phyloP scores from a whole-genome alignment of 2,329 filamentous ascomycete species.

The Penicillium sp. region DNA sequence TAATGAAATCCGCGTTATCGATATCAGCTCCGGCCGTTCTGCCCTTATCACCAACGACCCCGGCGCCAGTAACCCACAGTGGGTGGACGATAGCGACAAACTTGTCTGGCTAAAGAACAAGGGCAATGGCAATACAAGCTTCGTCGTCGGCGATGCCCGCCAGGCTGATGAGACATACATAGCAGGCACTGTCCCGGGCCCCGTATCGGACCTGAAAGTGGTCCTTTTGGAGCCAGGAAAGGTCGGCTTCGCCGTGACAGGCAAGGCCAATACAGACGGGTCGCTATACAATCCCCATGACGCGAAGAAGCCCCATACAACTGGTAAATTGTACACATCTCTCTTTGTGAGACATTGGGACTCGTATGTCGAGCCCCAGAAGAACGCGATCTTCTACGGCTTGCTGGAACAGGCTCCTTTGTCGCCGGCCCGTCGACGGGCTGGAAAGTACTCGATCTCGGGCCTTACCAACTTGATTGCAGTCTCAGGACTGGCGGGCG shows the following conservation, averaged over 20 bases:
- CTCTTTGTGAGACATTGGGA: constrained; percentile 58
- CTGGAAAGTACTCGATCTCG: constrained; percentile 42
- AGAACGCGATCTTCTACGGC: constrained; percentile 52
- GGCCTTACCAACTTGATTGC: constrained; percentile 46
- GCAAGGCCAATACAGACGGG: constrained; percentile 49
- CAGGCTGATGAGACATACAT: constrained; percentile 44
- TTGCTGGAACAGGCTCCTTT: constrained; percentile 45
- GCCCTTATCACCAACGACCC: constrained; percentile 46
- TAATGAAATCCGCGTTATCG: constrained; percentile 48
- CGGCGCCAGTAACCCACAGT: constrained; percentile 48
- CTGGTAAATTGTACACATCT: constrained; percentile 51
- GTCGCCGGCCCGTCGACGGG: constrained; percentile 38
- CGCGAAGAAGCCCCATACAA: constrained; percentile 47
- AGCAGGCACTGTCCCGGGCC: constrained; percentile 48
- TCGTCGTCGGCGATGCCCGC: constrained; percentile 46
- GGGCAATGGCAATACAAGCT: constrained; percentile 48
- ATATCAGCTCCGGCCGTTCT: constrained; percentile 43
- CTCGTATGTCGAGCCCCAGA: constrained; percentile 50
- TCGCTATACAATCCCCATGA: constrained; percentile 53
- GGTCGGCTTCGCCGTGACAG: constrained; percentile 49
- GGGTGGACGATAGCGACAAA: constrained; percentile 46
- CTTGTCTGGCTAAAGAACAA: constrained; percentile 49
- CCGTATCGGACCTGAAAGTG: constrained; percentile 49
- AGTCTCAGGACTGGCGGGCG: constrained; percentile 38
- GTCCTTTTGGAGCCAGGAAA: constrained; percentile 43